Percentiles rank a stretch among this genome's conserved stretches.
These are phyloP conservation scores for Diaporthe longicolla DNA, from an alignment of 2,329 filamentous ascomycete species.

Conservation along the genomic window DNA sequence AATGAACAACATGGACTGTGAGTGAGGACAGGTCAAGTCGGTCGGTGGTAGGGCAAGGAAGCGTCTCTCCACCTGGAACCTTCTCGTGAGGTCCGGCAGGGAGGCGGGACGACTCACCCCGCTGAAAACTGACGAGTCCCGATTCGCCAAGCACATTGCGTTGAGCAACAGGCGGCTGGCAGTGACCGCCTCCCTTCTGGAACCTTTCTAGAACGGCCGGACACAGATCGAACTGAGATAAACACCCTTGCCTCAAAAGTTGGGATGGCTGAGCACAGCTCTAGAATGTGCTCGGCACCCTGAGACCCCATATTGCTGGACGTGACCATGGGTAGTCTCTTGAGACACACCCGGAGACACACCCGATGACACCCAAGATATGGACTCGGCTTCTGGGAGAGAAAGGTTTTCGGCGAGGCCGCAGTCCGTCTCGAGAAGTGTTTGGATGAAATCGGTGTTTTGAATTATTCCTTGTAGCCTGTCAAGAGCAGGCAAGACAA, in stretches of 20 bases:
- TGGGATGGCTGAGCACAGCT: conserved; percentile 17
- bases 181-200: conserved; percentile 1
- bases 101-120: not conserved
- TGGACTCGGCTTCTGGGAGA: not conserved
- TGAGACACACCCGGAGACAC: conserved; percentile 26
- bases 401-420: conserved; percentile 28
- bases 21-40: not conserved
- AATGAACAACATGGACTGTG: not conserved
- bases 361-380: conserved; percentile 12
- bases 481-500: not conserved
- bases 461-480: conserved; percentile 9
- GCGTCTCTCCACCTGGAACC: not conserved
- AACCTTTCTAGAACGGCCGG: conserved; percentile 24
- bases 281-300: not conserved
- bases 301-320: not conserved
- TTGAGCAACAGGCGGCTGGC: not conserved
- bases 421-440: conserved; percentile 24
- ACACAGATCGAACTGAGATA: conserved; percentile 19
- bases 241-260: conserved; percentile 11
- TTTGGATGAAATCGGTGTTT: conserved; percentile 32
- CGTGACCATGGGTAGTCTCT: conserved; percentile 7
- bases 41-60: not conserved
- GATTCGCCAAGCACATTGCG: not conserved
- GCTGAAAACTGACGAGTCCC: not conserved
- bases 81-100: conserved; percentile 12